Percentiles rank a stretch among this genome's conserved stretches.
phyloP scores from a whole-genome alignment of 192 early-diverging fungal species.

The Geranomyces variabilis region DNA sequence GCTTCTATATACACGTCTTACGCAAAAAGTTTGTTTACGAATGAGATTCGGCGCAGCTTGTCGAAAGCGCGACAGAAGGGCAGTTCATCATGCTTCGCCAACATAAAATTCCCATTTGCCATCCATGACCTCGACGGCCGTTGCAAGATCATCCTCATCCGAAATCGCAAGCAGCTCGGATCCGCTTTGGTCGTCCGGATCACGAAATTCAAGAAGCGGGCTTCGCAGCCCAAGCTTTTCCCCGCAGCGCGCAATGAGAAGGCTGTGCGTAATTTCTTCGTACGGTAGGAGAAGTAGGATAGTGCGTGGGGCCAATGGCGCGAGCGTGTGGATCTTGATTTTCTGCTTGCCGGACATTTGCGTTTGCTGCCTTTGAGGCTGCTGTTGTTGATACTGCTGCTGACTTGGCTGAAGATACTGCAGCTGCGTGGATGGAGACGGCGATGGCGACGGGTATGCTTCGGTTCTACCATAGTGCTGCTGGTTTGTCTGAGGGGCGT shows the following conservation, averaged over 20 bases:
- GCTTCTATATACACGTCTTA: too few relatives aligned
- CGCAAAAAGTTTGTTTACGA: too few relatives aligned
- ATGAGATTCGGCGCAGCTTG: too few relatives aligned
- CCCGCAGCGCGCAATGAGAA: neutral
- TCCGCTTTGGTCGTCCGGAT: constrained; percentile 2
- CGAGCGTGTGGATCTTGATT: constrained; percentile 14
- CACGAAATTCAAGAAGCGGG: neutral
- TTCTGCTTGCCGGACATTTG: constrained; percentile 9
- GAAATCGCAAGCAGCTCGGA: neutral
- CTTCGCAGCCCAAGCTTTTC: constrained; percentile 11
- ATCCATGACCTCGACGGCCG: constrained; percentile 13
- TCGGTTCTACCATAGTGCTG: neutral
- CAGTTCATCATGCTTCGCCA: neutral
- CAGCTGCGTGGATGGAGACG: neutral
- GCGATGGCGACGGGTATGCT: neutral
- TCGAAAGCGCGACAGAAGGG: too few relatives aligned
- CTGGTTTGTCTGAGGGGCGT: neutral
- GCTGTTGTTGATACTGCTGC: too few relatives aligned
- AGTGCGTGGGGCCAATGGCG: neutral
- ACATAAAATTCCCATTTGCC: constrained; percentile 13
- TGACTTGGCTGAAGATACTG: too few relatives aligned
- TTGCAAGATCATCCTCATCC: constrained; percentile 11
- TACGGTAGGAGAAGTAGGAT: constrained; percentile 6
- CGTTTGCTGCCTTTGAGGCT: too few relatives aligned
- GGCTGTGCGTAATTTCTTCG: neutral